Percentiles rank a stretch among this genome's conserved stretches.
Evolutionary conservation across 2,329 filamentous ascomycete genomes (phyloP).

Genomic region (Colletotrichum filicis): DNA sequence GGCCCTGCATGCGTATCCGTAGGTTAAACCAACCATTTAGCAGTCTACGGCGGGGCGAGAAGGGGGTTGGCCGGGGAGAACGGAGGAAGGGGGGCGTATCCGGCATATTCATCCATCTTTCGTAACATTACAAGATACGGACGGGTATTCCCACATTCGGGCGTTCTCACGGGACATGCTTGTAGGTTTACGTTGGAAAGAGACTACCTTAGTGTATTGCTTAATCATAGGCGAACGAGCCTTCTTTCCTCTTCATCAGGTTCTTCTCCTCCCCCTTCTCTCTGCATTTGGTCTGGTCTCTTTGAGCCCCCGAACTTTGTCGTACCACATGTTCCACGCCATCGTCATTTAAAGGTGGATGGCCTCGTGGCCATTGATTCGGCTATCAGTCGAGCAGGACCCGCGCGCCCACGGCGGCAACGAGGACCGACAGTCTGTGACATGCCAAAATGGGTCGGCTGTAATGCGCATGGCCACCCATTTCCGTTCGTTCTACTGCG

Average conservation of each 20-base stretch:
- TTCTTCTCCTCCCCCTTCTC: not conserved
- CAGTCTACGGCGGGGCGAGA: not conserved
- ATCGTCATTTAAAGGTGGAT: not conserved
- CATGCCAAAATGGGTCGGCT: too few species aligned
- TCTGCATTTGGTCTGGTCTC: not conserved
- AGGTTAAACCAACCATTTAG: not conserved
- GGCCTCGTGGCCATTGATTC: not conserved
- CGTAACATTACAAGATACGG: not conserved
- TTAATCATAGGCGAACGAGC: slow-evolving; percentile 15
- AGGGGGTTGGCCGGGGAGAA: not conserved
- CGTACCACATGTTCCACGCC: not conserved
- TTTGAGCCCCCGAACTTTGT: not conserved
- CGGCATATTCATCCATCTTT: not conserved
- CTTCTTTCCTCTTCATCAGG: not conserved
- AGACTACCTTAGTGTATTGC: slow-evolving; percentile 5
- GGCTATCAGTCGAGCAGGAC: not conserved
- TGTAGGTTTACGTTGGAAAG: not conserved
- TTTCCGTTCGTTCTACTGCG: not conserved
- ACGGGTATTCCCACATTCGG: not conserved
- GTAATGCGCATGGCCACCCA: not conserved
- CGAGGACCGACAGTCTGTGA: not conserved
- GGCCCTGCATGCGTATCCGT: not conserved
- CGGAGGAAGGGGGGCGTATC: not conserved
- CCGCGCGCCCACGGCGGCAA: not conserved
- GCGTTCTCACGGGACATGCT: not conserved